Evolutionary conservation across 148 eudicot species (phyloP).

Genomic region (Polygonum aviculare): DNA sequence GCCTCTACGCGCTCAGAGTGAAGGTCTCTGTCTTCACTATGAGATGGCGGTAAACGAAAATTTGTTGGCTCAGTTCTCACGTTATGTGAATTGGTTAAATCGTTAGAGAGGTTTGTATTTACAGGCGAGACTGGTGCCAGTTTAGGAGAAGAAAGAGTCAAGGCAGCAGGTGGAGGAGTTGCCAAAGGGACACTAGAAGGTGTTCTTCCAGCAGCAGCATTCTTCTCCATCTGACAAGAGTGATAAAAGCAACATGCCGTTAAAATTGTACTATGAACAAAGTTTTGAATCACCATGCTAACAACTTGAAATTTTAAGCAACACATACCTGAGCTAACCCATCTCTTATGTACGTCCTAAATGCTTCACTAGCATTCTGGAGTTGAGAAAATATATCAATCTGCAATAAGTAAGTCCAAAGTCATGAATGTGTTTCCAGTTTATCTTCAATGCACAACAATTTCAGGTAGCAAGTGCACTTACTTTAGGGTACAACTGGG

Average conservation of each 20-base stretch:
- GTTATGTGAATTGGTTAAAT: constrained; percentile 36
- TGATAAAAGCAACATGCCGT: background rate
- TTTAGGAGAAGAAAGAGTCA: constrained; percentile 58
- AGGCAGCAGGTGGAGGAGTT: constrained; percentile 82
- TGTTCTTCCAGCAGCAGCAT: constrained; percentile 97
- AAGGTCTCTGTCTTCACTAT: constrained; percentile 31
- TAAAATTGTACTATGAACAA: background rate
- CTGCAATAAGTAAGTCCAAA: constrained; percentile 29
- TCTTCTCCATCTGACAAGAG: constrained; percentile 91
- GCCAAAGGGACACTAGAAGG: constrained; percentile 83
- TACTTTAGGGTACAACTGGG: constrained; percentile 93
- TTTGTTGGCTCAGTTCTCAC: constrained; percentile 52
- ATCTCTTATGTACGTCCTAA: constrained; percentile 89
- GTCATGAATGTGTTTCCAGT: background rate
- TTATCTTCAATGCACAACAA: no score
- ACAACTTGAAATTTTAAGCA: constrained; percentile 45
- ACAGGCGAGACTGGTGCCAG: constrained; percentile 80
- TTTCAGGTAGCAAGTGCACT: background rate
- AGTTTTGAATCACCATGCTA: constrained; percentile 50
- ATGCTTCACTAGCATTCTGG: constrained; percentile 97
- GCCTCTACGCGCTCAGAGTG: no score
- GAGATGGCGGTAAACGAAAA: constrained; percentile 59
- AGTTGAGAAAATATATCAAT: constrained; percentile 96
- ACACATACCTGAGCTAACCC: constrained; percentile 80
- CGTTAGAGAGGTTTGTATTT: constrained; percentile 49